A percentile compares a stretch with the other conserved stretches of the same genome.
phyloP scores from a whole-genome alignment of 352 stramenopile genomes.

The Phytophthora melonis region DNA sequence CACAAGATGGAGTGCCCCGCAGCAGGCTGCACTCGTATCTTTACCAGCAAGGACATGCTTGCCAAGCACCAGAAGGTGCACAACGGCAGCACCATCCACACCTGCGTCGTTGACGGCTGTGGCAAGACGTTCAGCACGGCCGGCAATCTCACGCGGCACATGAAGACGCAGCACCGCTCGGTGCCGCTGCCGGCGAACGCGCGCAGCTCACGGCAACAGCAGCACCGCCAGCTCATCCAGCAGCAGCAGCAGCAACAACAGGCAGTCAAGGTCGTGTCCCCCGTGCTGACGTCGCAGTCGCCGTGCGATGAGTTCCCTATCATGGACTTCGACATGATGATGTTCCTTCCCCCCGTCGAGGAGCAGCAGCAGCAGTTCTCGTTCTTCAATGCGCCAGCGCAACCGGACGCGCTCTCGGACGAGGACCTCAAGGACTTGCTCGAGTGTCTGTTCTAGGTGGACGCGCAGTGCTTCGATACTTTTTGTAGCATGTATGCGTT shows the following conservation, averaged over 20 bases:
- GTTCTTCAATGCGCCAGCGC: conserved; percentile 31
- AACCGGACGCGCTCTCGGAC: conserved; percentile 39
- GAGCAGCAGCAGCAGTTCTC: conserved; percentile 36
- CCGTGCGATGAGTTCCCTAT: conserved; percentile 44
- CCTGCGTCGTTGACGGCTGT: conserved; percentile 56
- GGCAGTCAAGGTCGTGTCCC: conserved; percentile 22
- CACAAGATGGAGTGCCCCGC: conserved; percentile 69
- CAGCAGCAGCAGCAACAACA: conserved; percentile 17
- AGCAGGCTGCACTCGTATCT: conserved; percentile 56
- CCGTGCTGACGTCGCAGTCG: conserved; percentile 27
- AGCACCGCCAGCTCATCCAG: conserved; percentile 20
- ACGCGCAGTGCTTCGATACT: background rate
- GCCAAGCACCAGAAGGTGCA: conserved; percentile 68
- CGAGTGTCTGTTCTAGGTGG: conserved; percentile 52
- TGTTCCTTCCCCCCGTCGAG: conserved; percentile 40
- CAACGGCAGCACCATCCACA: conserved; percentile 60
- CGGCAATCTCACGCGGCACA: conserved; percentile 69
- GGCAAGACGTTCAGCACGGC: conserved; percentile 71
- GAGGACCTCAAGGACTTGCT: conserved; percentile 54
- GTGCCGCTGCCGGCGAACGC: conserved; percentile 24
- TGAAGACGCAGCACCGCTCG: conserved; percentile 66
- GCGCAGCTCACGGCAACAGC: conserved; percentile 25
- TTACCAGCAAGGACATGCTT: conserved; percentile 69
- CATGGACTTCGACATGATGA: conserved; percentile 54
- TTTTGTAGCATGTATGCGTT: conserved; percentile 29